Conservation (phyloP, 257 asterid genomes). For the Rehmannia glutinosa region DNA sequence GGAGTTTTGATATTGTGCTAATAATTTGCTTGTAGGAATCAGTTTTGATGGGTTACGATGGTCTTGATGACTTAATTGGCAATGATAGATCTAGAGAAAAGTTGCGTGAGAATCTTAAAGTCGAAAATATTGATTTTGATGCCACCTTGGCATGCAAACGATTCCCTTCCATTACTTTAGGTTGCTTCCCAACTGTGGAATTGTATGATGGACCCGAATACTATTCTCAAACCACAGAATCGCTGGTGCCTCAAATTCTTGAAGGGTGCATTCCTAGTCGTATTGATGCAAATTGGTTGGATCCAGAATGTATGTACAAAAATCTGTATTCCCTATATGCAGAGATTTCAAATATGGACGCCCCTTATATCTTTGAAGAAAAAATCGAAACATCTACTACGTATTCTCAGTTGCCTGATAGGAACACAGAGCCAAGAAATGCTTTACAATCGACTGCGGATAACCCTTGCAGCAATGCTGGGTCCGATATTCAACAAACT, state of each 20-base stretch:
- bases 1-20: conserved; percentile 7
- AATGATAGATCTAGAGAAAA: conserved; percentile 33
- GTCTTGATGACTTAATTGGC: conserved; percentile 53
- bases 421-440: conserved; percentile 32
- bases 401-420: conserved; percentile 27
- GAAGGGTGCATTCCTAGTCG: conserved; percentile 47
- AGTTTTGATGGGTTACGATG: conserved; percentile 53
- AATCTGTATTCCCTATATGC: conserved; percentile 36
- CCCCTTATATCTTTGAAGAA: conserved; percentile 34
- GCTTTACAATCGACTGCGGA: conserved; percentile 30
- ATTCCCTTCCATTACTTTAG: conserved; percentile 71
- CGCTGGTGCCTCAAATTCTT: conserved; percentile 47
- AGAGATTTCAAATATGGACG: conserved; percentile 27
- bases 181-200: conserved; percentile 60
- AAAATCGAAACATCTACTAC: conserved; percentile 21
- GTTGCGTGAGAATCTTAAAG: conserved; percentile 32
- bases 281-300: conserved; percentile 45
- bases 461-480: conserved; percentile 29
- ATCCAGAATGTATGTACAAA: conserved; percentile 36
- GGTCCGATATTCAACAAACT: conserved; percentile 29
- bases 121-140: conserved; percentile 43
- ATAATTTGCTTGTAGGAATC: conserved; percentile 57
- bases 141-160: conserved; percentile 56
- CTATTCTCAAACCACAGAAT: conserved; percentile 37
- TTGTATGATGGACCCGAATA: conserved; percentile 55